Evolutionary conservation across 2,329 filamentous ascomycete genomes (phyloP), one percentile per base, ranked within the genome.

Genomic region (Allantophomopsis cytisporea): DNA sequence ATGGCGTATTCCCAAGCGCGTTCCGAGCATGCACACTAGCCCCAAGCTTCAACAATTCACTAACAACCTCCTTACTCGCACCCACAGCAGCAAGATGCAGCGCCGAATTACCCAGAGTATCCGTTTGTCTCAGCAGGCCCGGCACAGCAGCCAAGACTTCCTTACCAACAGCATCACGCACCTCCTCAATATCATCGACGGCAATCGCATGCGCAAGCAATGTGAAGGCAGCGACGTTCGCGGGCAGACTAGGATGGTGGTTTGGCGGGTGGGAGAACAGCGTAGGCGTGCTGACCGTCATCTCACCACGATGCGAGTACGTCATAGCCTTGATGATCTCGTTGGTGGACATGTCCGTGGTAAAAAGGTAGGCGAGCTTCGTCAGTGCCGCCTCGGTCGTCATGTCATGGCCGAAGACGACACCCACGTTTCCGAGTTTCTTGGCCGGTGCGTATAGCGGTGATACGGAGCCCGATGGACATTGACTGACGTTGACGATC

Each of bases 401-500:
- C 62, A 83, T 64, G 47, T 82, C 78, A 41, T 77, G 67, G 1
- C 79, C 79, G 39, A 80, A 76, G 2, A 82, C 75, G 1, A 84
- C 76, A 2, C 80, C 80, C 7, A 76, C 78, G 32, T 69, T 65
- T 15, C 76, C 77, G 3, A 84, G 62, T 35, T 71, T 69, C 49
- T 76, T 71, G 10, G 68, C 71, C 1, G 71, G 63, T n/a, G 70
- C 71, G 53, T 75, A 76, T 10, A 74, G 59, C 1, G 71, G 68
- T 32, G 63, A 71, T 15, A 76, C 71, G 37, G 64, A 68, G 8
- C 71, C 71, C 2, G 67, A 69, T 44, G 54, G 52, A 32, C 55
- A 84, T 56, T 84, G 80, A 2, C 76, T 81, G 38, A 84, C 70
- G 49, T 82, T 83, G 21, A 84, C 76, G 45, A 84, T 80, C 30